These are phyloP conservation scores for Cryptococcus hybrid DNA, from an alignment of 1,284 basidiomycete species.

Conservation along the genomic window DNA sequence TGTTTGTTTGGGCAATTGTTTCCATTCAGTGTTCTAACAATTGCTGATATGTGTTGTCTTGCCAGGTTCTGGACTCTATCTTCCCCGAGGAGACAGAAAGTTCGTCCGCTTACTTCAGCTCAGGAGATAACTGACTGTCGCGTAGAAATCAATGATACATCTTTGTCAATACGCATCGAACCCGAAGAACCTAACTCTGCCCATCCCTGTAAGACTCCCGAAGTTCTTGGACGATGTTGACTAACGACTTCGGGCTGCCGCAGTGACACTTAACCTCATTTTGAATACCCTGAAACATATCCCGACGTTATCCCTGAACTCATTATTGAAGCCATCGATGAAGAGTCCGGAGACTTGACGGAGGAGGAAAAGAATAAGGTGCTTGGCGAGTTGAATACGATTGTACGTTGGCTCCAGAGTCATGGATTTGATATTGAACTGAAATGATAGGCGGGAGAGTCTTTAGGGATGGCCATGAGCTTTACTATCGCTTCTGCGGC, in stretches of 20 bases:
- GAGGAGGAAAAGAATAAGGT: conserved; percentile 63
- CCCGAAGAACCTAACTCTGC: conserved; percentile 65
- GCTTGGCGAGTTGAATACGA: conserved; percentile 60
- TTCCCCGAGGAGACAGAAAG: conserved; percentile 91
- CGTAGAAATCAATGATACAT: conserved; percentile 78
- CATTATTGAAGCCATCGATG: conserved; percentile 64
- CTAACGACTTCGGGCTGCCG: background rate
- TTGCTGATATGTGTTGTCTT: background rate
- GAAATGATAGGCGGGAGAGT: conserved; percentile 73
- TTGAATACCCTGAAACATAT: conserved; percentile 68
- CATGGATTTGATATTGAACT: background rate
- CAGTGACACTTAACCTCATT: conserved; percentile 75
- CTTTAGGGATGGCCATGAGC: conserved; percentile 95
- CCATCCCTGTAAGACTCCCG: conserved; percentile 25
- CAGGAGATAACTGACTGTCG: conserved; percentile 54
- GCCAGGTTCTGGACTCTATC: conserved; percentile 88
- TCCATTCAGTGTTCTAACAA: background rate
- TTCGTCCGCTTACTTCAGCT: conserved; percentile 56
- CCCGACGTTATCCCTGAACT: conserved; percentile 76
- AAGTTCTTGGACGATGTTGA: background rate
- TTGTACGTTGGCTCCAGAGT: conserved; percentile 56
- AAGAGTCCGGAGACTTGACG: conserved; percentile 53
- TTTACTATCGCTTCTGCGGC: conserved; percentile 89
- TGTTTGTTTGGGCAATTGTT: conserved; percentile 8
- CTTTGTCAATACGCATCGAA: conserved; percentile 81